phyloP scores from a whole-genome alignment of 2,329 filamentous ascomycete genomes.

The Colletotrichum viniferum region DNA sequence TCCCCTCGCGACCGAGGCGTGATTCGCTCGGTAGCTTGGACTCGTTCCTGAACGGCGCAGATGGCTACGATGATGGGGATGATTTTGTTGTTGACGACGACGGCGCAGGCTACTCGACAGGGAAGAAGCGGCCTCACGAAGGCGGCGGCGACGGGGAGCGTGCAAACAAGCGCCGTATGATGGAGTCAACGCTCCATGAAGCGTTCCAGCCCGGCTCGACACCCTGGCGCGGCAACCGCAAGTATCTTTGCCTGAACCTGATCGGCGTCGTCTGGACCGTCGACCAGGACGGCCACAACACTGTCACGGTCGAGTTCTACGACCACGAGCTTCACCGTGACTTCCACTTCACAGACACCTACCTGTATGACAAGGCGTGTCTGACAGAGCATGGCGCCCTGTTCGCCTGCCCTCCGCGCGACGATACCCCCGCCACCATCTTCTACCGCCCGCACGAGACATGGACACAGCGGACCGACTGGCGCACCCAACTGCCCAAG shows the following conservation, averaged over 20 bases:
- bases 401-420: conserved; percentile 75
- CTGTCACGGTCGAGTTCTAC: conserved; percentile 96
- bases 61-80: conserved; percentile 61
- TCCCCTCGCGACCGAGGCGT: conserved; percentile 47
- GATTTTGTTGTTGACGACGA: conserved; percentile 96
- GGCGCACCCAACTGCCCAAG: conserved; percentile 84
- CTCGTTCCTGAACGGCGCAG: conserved; percentile 72
- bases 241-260: conserved; percentile 91
- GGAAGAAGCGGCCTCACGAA: conserved; percentile 55
- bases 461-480: conserved; percentile 90
- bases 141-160: conserved; percentile 53
- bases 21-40: conserved; percentile 80
- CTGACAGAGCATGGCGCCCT: conserved; percentile 83
- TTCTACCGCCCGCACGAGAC: conserved; percentile 97
- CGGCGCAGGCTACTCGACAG: conserved; percentile 83
- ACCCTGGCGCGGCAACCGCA: conserved; percentile 92
- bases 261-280: conserved; percentile 97
- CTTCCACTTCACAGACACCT: conserved; percentile 97
- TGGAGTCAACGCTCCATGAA: conserved; percentile 73
- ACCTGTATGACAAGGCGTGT: conserved; percentile 94
- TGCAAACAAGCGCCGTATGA: conserved; percentile 52
- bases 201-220: conserved; percentile 94
- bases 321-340: conserved; percentile 91
- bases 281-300: conserved; percentile 91
- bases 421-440: conserved; percentile 72